phyloP scores from a whole-genome alignment of 495 filamentous ascomycete genomes.

The Aspergillus campestris region DNA sequence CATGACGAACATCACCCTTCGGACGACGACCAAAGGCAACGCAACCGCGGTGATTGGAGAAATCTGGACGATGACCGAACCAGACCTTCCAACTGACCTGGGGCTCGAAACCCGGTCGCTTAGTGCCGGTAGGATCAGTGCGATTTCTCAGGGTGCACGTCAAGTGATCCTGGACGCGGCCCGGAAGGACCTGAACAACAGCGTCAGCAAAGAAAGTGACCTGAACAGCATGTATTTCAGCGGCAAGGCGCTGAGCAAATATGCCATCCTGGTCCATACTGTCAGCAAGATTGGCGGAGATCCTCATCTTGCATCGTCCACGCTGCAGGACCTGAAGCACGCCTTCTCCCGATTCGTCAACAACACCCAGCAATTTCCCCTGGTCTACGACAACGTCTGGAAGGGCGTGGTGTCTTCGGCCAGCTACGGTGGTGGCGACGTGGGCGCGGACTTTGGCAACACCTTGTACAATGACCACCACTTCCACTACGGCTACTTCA shows the following conservation, averaged over 20 bases:
- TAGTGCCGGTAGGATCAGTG: slow-evolving; percentile 35
- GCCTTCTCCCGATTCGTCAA: slow-evolving; percentile 68
- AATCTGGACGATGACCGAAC: slow-evolving; percentile 71
- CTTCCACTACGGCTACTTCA: slow-evolving; percentile 87
- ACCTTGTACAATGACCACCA: slow-evolving; percentile 93
- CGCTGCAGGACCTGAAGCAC: slow-evolving; percentile 59
- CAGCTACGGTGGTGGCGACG: slow-evolving; percentile 66
- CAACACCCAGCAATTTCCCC: slow-evolving; percentile 68
- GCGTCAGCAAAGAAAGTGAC: slow-evolving; percentile 62
- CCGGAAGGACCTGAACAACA: slow-evolving; percentile 58
- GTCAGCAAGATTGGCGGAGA: slow-evolving; percentile 59
- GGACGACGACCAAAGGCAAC: slow-evolving; percentile 81
- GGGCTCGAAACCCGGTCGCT: slow-evolving; percentile 69
- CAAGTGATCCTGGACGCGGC: slow-evolving; percentile 50
- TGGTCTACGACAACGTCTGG: slow-evolving; percentile 80
- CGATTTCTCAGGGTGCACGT: slow-evolving; percentile 44
- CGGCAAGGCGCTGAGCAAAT: slow-evolving; percentile 88
- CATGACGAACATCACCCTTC: slow-evolving; percentile 53
- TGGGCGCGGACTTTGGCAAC: slow-evolving; percentile 71
- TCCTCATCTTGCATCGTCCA: slow-evolving; percentile 46
- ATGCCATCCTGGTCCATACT: slow-evolving; percentile 64
- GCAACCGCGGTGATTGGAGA: slow-evolving; percentile 67
- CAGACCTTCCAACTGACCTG: slow-evolving; percentile 61
- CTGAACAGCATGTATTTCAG: slow-evolving; percentile 91
- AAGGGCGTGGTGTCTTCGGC: slow-evolving; percentile 78